Percentiles rank a stretch among this genome's conserved stretches.
Conservation (phyloP, 2,329 filamentous ascomycete species). For the Fusarium setosum region DNA sequence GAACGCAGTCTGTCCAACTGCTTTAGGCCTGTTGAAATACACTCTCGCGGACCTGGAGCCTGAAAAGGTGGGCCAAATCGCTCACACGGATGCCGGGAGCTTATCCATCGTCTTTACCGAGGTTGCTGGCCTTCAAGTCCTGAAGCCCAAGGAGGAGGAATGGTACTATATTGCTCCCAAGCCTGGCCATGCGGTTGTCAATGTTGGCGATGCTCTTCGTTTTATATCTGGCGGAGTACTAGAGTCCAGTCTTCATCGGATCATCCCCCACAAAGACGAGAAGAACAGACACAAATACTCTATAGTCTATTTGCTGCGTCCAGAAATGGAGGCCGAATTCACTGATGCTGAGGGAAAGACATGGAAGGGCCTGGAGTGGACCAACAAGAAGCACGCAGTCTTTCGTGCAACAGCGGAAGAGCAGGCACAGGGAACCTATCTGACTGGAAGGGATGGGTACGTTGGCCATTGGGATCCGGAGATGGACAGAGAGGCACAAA, state of each 20-base stretch:
- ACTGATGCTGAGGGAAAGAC: not conserved
- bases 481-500: not conserved
- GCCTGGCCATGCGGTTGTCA: not conserved
- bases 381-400: not conserved
- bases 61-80: not conserved
- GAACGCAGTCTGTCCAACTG: not conserved
- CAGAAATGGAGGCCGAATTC: not conserved
- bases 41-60: not conserved
- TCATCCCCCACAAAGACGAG: not conserved
- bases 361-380: not conserved
- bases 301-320: not conserved
- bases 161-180: not conserved
- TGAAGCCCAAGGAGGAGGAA: not conserved
- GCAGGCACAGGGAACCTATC: not conserved
- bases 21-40: not conserved
- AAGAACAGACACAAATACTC: not conserved
- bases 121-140: not conserved
- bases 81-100: not conserved
- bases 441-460: not conserved
- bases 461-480: not conserved
- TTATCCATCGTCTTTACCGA: not conserved
- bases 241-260: not conserved
- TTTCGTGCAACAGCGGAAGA: not conserved
- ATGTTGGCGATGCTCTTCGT: not conserved
- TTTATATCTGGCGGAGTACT: not conserved